Evolutionary conservation across 345 rosid genomes (phyloP).

Genomic region (Gossypium stocksii): DNA sequence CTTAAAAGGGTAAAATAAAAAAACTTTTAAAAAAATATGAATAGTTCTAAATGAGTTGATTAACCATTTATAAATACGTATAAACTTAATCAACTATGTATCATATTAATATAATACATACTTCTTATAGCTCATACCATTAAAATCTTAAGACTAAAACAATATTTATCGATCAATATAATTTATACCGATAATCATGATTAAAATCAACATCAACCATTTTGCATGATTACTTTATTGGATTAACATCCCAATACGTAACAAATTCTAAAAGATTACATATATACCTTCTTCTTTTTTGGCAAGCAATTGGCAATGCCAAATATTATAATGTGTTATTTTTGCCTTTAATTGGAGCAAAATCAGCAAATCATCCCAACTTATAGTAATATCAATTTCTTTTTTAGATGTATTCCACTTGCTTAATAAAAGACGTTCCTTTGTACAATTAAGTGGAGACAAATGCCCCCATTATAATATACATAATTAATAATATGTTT

Average conservation of each 20-base stretch:
- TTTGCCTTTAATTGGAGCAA: neutral
- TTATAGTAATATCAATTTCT: neutral
- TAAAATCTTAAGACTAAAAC: too few relatives aligned
- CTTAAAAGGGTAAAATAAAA: too few relatives aligned
- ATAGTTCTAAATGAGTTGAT: too few relatives aligned
- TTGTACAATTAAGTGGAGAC: neutral
- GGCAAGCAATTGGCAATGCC: neutral
- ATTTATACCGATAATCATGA: too few relatives aligned
- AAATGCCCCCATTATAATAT: neutral
- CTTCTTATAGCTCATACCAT: too few relatives aligned
- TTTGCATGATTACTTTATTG: neutral
- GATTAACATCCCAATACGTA: neutral
- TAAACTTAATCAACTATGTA: too few relatives aligned
- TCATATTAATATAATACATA: too few relatives aligned
- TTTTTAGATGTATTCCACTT: neutral
- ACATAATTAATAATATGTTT: neutral
- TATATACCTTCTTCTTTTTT: neutral
- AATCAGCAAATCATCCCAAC: neutral
- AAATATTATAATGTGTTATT: neutral
- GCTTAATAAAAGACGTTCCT: neutral
- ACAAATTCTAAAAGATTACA: neutral
- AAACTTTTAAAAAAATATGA: too few relatives aligned
- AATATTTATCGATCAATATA: too few relatives aligned
- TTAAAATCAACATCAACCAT: neutral
- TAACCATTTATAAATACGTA: too few relatives aligned